Base-by-base conservation (phyloP, 768 basidiomycete species). In the Phlebiopsis flavidoalba region DNA sequence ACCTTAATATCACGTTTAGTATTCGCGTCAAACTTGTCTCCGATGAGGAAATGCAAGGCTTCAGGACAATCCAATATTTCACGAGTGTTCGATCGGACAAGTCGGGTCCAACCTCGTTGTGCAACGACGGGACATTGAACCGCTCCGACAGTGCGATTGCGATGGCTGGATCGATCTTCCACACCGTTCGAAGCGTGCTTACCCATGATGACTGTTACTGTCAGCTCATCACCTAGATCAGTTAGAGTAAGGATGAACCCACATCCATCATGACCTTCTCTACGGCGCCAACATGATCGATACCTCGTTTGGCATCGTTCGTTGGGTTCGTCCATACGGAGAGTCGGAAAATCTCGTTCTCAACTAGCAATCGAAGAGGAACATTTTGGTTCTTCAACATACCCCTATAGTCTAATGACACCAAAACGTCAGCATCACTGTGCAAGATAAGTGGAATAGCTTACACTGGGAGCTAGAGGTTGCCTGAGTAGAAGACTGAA, bases 321-420 rank as follows among this genome's bases (percentile, higher is more conserved):
- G 82, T 80, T 0, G 93, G 92, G 72, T 98, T 98, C 48, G 79
- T 79, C 97, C 97, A 98, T 8, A 98, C 95, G 4, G 77, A 82
- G 47, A 98, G 74, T 15, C 95, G 82, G 66, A 81, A 85, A 47
- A 98, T 86, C 71, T 99, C 97, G 69, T 93, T 95, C 72, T 96
- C 93, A 7, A 94, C 86, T 12, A 98, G 80, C 8, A 96, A 74
- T 21, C 87, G 81, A n/a, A 98, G 76, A 0, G 96, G 87, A 19
- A 83, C 79, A 60, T 89, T 89, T 5, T 89, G 75, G 48, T 79
- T 85, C 58, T 84, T 84, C 43, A 96, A 82, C 46, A 81, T 80
- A 5, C 77, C 73, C 12, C 73, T 70, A 66, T 86, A 91, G 46
- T 87, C 88, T 83, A 67, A 17, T 12, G 64, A 45, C 57, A 8